Evolutionary conservation across 805 yeast species (phyloP), one percentile per base, ranked within the genome.

Genomic region (Lipomyces sp.): DNA sequence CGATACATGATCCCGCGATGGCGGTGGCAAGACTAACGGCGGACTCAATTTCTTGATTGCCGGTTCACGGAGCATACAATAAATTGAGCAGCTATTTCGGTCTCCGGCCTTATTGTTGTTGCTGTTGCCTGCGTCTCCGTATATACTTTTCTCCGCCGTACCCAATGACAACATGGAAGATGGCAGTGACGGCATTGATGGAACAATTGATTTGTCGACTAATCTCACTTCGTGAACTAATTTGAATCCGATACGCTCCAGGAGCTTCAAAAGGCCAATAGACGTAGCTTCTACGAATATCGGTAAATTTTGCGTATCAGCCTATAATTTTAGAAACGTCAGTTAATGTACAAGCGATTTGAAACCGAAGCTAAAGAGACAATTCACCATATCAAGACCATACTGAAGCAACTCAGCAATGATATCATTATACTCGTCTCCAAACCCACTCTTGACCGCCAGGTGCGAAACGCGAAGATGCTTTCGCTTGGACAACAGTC

Each of bases 251-350:
- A 50, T 43, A 13, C n/a, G 23, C 36, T 49, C 52, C 21, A 39
- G 40, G 18, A 46, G 29, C 35, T 29, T 31, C 4, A 53, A 26
- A 13, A 39, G 29, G 3, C 26, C 11, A 10, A 41, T 31, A 2
- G 55, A 38, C 4, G 49, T 18, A 4, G 48, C 51, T 36, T 46
- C 48, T 14, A 44, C n/a, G 38, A 31, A 50, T 6, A 53, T 53
- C 19, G 58, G 58, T 10, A 53, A 37, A 35, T 50, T 49, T 31
- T 43, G 51, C 14, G 51, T 50, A 31, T 53, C 58, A n/a, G 55
- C 55, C 51, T 41, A n/a, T 13, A 23, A n/a, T n/a, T n/a, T n/a
- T n/a, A n/a, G n/a, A n/a, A n/a, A n/a, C n/a, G n/a, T 24, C 14
- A 6, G 24, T 21, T 6, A 8, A 11, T 32, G 37, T 31, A 32